Conservation (phyloP, 345 rosid species). For the Populus simonii region DNA sequence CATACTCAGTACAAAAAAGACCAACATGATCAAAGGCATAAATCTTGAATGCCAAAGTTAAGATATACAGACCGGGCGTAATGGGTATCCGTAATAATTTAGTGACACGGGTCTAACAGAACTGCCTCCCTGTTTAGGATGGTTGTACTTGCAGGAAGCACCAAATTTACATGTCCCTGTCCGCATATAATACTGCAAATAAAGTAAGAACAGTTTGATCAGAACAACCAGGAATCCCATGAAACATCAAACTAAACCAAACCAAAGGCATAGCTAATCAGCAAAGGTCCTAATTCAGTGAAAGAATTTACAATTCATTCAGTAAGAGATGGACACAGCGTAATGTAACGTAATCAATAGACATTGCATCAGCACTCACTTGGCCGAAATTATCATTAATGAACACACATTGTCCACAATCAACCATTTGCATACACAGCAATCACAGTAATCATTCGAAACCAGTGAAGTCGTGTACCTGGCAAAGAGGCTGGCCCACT, state of each 20-base stretch:
- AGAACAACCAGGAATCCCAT: constrained; percentile 4
- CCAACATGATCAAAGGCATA: neutral
- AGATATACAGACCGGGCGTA: constrained; percentile 71
- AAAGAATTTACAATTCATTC: neutral
- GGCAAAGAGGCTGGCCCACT: constrained; percentile 70
- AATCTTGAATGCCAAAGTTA: neutral
- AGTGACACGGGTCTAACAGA: constrained; percentile 48
- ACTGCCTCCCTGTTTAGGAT: constrained; percentile 73
- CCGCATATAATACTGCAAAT: constrained; percentile 73
- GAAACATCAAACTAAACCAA: neutral
- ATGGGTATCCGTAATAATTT: constrained; percentile 72
- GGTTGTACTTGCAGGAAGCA: constrained; percentile 89
- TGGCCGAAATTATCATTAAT: neutral
- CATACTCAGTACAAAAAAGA: neutral
- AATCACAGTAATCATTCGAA: constrained; percentile 1
- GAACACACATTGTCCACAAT: constrained; percentile 20
- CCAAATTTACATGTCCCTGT: constrained; percentile 93
- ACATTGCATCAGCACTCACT: neutral
- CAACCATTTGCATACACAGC: neutral
- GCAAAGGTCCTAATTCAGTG: neutral
- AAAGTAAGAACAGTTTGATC: constrained; percentile 11
- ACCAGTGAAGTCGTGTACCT: constrained; percentile 43
- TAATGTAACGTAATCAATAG: neutral
- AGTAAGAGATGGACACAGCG: neutral
- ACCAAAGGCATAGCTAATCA: neutral